Percentiles rank a stretch among this genome's conserved stretches.
Conservation (phyloP, 1,284 basidiomycete genomes). For the Leccinum solheimii region DNA sequence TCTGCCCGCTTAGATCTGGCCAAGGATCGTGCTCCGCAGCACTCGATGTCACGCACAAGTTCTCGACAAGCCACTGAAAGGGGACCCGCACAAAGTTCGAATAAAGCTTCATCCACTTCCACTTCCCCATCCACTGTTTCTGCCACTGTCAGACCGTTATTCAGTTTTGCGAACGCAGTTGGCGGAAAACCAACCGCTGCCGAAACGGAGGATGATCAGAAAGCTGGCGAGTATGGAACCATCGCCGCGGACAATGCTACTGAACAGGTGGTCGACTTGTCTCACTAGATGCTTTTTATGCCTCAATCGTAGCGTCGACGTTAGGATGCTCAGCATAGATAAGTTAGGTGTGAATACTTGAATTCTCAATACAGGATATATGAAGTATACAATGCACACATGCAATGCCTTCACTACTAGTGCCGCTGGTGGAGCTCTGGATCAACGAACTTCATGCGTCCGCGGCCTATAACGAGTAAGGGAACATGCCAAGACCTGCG, state of each 20-base stretch:
- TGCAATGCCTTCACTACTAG: slow-evolving; percentile 13
- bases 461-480: slow-evolving; percentile 44
- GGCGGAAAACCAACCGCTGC: slow-evolving; percentile 41
- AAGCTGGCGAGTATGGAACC: slow-evolving; percentile 18
- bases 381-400: not conserved
- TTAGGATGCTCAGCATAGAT: slow-evolving; percentile 2
- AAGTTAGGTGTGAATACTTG: not conserved
- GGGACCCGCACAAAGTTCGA: slow-evolving; percentile 33
- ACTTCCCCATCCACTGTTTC: slow-evolving; percentile 35
- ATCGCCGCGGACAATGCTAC: slow-evolving; percentile 22
- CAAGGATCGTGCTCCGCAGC: slow-evolving; percentile 51
- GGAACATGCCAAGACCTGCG: not conserved
- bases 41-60: slow-evolving; percentile 67
- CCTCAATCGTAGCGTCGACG: slow-evolving; percentile 12
- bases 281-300: slow-evolving; percentile 29
- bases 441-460: slow-evolving; percentile 68
- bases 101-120: slow-evolving; percentile 35
- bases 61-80: slow-evolving; percentile 66
- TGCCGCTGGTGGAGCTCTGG: slow-evolving; percentile 46
- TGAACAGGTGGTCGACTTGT: slow-evolving; percentile 44
- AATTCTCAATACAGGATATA: not conserved
- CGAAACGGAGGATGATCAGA: slow-evolving; percentile 30
- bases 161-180: slow-evolving; percentile 71
- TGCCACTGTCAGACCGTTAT: slow-evolving; percentile 54
- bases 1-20: slow-evolving; percentile 60